phyloP scores from a whole-genome alignment of 202 grass and related monocot genomes.

The Cymbopogon flexuosus region DNA sequence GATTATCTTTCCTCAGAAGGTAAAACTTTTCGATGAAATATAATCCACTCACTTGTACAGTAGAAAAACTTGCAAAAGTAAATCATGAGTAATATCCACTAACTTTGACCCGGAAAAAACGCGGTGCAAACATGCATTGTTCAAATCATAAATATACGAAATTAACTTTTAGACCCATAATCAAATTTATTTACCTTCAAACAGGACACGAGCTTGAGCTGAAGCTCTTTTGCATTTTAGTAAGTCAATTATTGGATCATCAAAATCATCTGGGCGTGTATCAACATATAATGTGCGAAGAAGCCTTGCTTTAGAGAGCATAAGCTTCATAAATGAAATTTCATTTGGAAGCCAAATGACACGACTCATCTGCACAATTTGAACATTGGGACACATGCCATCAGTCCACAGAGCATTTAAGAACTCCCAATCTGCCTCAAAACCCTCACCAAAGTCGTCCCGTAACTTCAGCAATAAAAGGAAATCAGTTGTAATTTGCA shows the following conservation, averaged over 20 bases:
- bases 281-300: neutral
- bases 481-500: neutral
- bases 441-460: neutral
- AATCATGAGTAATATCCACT: neutral
- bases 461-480: slow-evolving; percentile 1
- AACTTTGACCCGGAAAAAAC: neutral
- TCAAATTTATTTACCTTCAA: neutral
- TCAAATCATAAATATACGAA: neutral
- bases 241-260: neutral
- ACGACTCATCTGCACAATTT: neutral
- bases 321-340: neutral
- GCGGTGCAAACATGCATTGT: neutral
- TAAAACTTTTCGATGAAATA: neutral
- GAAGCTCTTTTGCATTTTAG: neutral
- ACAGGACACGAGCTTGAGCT: neutral
- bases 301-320: neutral
- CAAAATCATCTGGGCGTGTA: neutral
- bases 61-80: neutral
- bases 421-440: slow-evolving; percentile 6
- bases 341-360: neutral
- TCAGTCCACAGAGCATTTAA: slow-evolving; percentile 19
- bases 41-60: neutral
- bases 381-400: slow-evolving; percentile 28
- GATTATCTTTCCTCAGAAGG: neutral
- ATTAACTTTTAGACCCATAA: neutral